A percentile compares a stretch with the other conserved stretches of the same genome.
Evolutionary conservation across 495 filamentous ascomycete genomes (phyloP).

Genomic region (Xylaria flabelliformis): DNA sequence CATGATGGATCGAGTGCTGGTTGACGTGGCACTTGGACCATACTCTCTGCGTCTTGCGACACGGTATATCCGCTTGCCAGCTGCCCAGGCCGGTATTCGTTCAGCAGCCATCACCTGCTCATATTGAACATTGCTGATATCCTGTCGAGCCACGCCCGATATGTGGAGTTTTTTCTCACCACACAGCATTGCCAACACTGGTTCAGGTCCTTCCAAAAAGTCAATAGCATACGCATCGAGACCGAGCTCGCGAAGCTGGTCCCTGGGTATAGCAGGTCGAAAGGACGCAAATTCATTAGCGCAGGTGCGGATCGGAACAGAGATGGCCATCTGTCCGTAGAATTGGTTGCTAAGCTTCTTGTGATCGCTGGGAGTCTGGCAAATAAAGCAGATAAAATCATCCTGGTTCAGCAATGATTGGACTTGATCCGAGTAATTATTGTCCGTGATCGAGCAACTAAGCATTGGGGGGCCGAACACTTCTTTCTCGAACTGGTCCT

Average conservation of each 20-base stretch:
- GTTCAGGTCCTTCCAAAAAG: conserved; percentile 78
- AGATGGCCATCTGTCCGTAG: conserved; percentile 61
- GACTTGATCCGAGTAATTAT: conserved; percentile 72
- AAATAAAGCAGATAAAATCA: conserved; percentile 77
- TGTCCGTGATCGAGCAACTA: conserved; percentile 80
- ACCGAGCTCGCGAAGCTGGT: conserved; percentile 63
- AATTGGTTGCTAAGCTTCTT: conserved; percentile 67
- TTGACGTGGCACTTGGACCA: conserved; percentile 70
- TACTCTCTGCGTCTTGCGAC: conserved; percentile 75
- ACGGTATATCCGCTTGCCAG: conserved; percentile 62
- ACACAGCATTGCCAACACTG: conserved; percentile 88
- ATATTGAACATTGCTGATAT: conserved; percentile 69
- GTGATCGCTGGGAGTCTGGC: conserved; percentile 75
- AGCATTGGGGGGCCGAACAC: conserved; percentile 88
- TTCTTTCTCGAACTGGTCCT: conserved; percentile 72
- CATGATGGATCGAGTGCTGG: conserved; percentile 60
- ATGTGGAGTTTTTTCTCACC: conserved; percentile 66
- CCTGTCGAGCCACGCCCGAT: conserved; percentile 67
- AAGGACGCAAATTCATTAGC: conserved; percentile 57
- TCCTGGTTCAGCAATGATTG: conserved; percentile 69
- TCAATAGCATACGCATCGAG: conserved; percentile 83
- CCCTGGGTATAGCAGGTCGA: conserved; percentile 59
- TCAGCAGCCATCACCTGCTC: conserved; percentile 57
- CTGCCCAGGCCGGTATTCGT: conserved; percentile 65
- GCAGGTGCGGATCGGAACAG: conserved; percentile 67